phyloP scores from a whole-genome alignment of 139 green algal species.

The Medakamo hakoo region DNA sequence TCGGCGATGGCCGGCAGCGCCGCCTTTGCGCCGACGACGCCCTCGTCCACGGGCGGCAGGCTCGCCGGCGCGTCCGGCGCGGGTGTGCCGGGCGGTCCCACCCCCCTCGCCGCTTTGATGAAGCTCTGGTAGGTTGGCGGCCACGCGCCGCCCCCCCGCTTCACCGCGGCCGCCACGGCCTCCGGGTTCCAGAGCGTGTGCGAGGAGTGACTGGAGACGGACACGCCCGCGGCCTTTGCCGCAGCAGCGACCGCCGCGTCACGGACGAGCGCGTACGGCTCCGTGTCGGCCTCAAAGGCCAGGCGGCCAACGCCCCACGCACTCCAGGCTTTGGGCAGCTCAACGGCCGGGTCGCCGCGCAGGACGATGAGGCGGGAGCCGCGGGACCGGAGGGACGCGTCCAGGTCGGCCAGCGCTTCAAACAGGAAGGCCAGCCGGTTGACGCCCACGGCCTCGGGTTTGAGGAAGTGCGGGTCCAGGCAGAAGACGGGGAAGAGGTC shows the following conservation, averaged over 20 bases:
- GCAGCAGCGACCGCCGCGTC: conserved; percentile 30
- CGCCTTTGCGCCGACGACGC: background rate
- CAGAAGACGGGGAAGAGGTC: conserved; percentile 69
- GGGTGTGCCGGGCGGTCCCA: conserved; percentile 27
- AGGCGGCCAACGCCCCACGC: conserved; percentile 44
- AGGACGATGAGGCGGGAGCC: conserved; percentile 53
- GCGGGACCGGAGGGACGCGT: conserved; percentile 33
- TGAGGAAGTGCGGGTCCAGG: conserved; percentile 59
- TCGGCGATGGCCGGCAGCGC: conserved; percentile 41
- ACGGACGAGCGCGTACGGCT: conserved; percentile 55
- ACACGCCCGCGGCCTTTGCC: conserved; percentile 29
- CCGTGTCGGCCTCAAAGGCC: conserved; percentile 75
- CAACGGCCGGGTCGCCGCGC: conserved; percentile 46
- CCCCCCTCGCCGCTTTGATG: conserved; percentile 39
- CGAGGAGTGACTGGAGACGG: conserved; percentile 32
- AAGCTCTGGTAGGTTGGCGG: conserved; percentile 53
- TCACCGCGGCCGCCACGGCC: conserved; percentile 18
- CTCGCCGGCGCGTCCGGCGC: conserved; percentile 22
- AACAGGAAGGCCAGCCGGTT: conserved; percentile 77
- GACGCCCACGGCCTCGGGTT: conserved; percentile 40
- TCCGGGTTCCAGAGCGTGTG: conserved; percentile 73
- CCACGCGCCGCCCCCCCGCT: conserved; percentile 32
- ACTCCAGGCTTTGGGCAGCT: conserved; percentile 39
- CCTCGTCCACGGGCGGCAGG: conserved; percentile 20
- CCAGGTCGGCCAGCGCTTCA: conserved; percentile 58